Base-by-base conservation (phyloP, 2,329 filamentous ascomycete genomes). In the Monosporascus sp. region DNA sequence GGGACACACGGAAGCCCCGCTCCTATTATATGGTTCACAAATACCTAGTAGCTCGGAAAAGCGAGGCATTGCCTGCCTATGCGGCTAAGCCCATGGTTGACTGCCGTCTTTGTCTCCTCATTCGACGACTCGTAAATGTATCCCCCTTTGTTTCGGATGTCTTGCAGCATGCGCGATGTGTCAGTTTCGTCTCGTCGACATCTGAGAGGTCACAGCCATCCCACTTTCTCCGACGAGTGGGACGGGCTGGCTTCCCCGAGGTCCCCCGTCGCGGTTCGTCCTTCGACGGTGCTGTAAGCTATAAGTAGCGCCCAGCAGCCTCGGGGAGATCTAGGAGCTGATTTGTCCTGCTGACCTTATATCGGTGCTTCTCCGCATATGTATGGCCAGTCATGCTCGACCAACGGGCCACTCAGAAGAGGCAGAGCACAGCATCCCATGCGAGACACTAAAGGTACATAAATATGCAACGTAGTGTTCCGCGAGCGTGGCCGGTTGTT, bases 321-420 rank as follows among this genome's bases (percentile, higher is more conserved):
- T 62, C 62, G 62, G 60, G 60, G 57, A 54, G 59, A 56, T 62
- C 54, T 46, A 62, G 59, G 57, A 54, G 55, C 59, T 60, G 57
- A 66, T 65, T 65, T 64, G 64, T 60, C 61, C 63, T 65, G 61
- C 54, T 65, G 64, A 65, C 63, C 57, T 35, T 35, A 5, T 60
- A 31, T 7, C 6, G 57, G 54, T 57, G 56, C 57, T 54, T 54
- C 62, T 61, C 62, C 60, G 56, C 56, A 54, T 36, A 50, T 52
- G 54, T 24, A 15, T 20, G 18, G 22, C 39, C 9, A 22, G 49
- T 53, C 50, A 53, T 57, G 50, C 58, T 61, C 61, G 62, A 57
- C 54, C 55, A 50, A 54, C 20, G n/a, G n/a, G 14, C 43, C 43
- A 50, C 57, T 54, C 48, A 55, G 53, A 53, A 20, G 47, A 52